Evolutionary conservation across 2,329 filamentous ascomycete species (phyloP).

Genomic region (Claviceps sp.): DNA sequence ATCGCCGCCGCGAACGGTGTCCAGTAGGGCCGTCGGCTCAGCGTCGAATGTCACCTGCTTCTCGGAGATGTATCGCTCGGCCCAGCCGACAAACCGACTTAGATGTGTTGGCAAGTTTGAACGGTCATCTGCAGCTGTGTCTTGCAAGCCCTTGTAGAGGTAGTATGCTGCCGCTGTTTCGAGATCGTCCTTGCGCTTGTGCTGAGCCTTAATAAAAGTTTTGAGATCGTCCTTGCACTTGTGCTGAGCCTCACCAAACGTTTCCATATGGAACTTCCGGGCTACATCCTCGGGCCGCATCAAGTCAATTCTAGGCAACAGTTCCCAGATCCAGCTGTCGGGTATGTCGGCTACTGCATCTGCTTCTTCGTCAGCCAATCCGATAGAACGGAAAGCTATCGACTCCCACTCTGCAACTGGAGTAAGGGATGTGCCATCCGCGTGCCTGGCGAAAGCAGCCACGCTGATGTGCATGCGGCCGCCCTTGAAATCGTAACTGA

Average conservation of each 20-base stretch:
- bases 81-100: constrained; percentile 9
- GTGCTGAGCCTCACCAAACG: too few species aligned
- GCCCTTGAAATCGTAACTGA: constrained; percentile 12
- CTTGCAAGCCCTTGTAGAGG: constrained; percentile 10
- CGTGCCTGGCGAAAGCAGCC: constrained; percentile 11
- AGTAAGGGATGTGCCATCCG: background rate
- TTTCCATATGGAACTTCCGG: constrained; percentile 13
- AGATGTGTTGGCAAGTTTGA: constrained; percentile 12
- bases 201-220: constrained; percentile 12
- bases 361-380: constrained; percentile 3
- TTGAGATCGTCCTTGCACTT: too few species aligned
- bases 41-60: constrained; percentile 3
- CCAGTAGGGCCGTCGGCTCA: constrained; percentile 1
- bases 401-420: constrained; percentile 14
- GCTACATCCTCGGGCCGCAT: constrained; percentile 11
- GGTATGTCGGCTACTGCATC: constrained; percentile 10
- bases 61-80: constrained; percentile 2
- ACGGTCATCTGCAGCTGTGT: constrained; percentile 10
- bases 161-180: constrained; percentile 10
- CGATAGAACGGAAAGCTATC: constrained; percentile 5
- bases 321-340: constrained; percentile 13
- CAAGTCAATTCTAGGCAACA: constrained; percentile 11
- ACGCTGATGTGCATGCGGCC: constrained; percentile 14
- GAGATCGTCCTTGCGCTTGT: constrained; percentile 10
- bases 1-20: background rate